Percentiles rank a stretch among this genome's conserved stretches.
phyloP scores from a whole-genome alignment of 2,329 filamentous ascomycete species.

The Rosellinia necatrix region DNA sequence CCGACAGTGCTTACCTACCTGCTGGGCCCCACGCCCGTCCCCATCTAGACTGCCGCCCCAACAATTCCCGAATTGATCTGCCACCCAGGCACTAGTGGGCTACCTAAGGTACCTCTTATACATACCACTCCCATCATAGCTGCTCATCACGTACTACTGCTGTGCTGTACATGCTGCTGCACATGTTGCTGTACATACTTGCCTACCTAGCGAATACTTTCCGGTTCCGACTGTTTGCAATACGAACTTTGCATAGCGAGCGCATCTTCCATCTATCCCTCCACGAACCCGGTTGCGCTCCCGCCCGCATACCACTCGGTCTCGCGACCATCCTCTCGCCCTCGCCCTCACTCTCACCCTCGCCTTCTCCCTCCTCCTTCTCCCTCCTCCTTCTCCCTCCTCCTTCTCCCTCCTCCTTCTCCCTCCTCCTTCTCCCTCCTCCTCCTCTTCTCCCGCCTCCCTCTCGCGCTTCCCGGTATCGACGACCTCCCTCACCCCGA shows the following conservation, averaged over 20 bases:
- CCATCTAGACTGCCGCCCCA: too few species aligned
- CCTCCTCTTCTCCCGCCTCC: background rate
- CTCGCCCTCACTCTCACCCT: background rate
- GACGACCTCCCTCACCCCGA: background rate
- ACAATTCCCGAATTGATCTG: too few species aligned
- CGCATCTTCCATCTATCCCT: background rate
- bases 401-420: background rate
- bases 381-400: background rate
- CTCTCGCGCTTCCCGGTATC: background rate
- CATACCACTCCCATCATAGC: background rate
- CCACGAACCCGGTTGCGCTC: slow-evolving; percentile 1
- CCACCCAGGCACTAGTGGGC: too few species aligned
- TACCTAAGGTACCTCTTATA: background rate
- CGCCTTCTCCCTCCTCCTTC: background rate
- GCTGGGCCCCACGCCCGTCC: too few species aligned
- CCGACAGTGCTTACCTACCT: slow-evolving; percentile 16
- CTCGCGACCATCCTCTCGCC: background rate
- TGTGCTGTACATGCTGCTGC: too few species aligned
- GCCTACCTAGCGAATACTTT: too few species aligned
- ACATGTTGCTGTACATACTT: background rate
- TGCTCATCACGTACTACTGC: too few species aligned
- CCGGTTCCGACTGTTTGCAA: too few species aligned
- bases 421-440: background rate
- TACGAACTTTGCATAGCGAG: slow-evolving; percentile 8
- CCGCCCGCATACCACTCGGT: background rate